These are phyloP conservation scores for Metschnikowia bowlesiae DNA, from an alignment of 805 yeast genomes.

Conservation along the genomic window DNA sequence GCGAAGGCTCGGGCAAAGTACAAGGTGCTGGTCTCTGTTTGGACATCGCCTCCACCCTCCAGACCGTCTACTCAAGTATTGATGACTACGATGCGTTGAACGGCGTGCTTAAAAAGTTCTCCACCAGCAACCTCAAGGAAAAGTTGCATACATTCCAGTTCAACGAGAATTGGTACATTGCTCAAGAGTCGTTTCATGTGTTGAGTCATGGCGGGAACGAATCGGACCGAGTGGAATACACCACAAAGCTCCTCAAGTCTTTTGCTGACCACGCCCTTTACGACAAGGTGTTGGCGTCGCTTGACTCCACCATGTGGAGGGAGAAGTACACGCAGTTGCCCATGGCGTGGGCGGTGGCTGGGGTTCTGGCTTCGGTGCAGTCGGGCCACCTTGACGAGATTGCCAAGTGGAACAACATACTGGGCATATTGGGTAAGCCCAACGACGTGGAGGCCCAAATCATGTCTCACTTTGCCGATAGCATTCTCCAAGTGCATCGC, in stretches of 20 bases:
- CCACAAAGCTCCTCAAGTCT: constrained; percentile 60
- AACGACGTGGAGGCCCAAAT: constrained; percentile 51
- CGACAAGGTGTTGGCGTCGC: constrained; percentile 54
- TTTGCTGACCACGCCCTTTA: constrained; percentile 73
- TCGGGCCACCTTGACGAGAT: constrained; percentile 52
- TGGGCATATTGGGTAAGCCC: constrained; percentile 42
- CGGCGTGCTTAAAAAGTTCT: constrained; percentile 73
- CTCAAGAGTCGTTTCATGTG: constrained; percentile 78
- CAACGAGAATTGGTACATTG: constrained; percentile 80
- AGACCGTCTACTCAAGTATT: constrained; percentile 76
- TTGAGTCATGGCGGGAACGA: constrained; percentile 41
- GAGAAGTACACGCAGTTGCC: constrained; percentile 27
- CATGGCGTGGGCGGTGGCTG: constrained; percentile 60
- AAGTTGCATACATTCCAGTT: constrained; percentile 78
- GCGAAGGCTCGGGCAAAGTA: background rate
- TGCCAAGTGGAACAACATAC: constrained; percentile 52
- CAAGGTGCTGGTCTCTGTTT: background rate
- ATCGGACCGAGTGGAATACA: constrained; percentile 30
- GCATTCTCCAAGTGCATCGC: constrained; percentile 43
- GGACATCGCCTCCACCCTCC: constrained; percentile 45
- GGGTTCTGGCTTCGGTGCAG: constrained; percentile 69
- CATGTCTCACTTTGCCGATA: constrained; percentile 63
- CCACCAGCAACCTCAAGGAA: constrained; percentile 66
- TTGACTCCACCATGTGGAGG: constrained; percentile 33
- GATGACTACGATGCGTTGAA: constrained; percentile 88